phyloP scores from a whole-genome alignment of 2,329 filamentous ascomycete genomes.

The Venturia nashicola region DNA sequence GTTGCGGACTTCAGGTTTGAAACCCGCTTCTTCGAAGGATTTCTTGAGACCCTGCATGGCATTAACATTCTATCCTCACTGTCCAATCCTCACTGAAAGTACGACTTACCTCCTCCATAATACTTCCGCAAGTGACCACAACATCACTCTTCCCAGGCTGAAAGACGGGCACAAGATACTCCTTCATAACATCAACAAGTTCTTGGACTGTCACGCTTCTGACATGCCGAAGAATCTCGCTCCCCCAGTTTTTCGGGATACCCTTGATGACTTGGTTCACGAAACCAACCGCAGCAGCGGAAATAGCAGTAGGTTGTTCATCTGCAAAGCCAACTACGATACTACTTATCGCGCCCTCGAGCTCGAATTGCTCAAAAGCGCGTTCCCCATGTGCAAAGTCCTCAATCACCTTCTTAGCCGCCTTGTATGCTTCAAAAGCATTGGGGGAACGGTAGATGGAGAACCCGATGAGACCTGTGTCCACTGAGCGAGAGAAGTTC shows the following conservation, averaged over 20 bases:
- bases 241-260: slow-evolving; percentile 65
- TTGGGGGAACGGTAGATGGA: slow-evolving; percentile 85
- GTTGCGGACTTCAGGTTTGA: slow-evolving; percentile 61
- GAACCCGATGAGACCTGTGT: slow-evolving; percentile 71
- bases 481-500: slow-evolving; percentile 63
- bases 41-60: slow-evolving; percentile 54
- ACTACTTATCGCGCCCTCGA: slow-evolving; percentile 82
- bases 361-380: slow-evolving; percentile 64
- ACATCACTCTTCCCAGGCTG: slow-evolving; percentile 69
- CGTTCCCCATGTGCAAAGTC: slow-evolving; percentile 60
- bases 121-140: slow-evolving; percentile 74
- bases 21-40: slow-evolving; percentile 63
- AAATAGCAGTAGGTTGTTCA: slow-evolving; percentile 74
- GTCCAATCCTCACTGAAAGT: slow-evolving; percentile 7
- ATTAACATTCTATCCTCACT: slow-evolving; percentile 8
- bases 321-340: slow-evolving; percentile 82
- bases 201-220: slow-evolving; percentile 64
- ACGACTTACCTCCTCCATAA: slow-evolving; percentile 66
- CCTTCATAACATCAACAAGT: slow-evolving; percentile 60
- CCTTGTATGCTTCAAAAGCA: slow-evolving; percentile 71
- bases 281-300: slow-evolving; percentile 74
- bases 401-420: slow-evolving; percentile 61
- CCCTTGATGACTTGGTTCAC: slow-evolving; percentile 67
- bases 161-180: slow-evolving; percentile 71
- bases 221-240: slow-evolving; percentile 64